phyloP scores from a whole-genome alignment of 2,329 filamentous ascomycete species.

The Verticillium longisporum region DNA sequence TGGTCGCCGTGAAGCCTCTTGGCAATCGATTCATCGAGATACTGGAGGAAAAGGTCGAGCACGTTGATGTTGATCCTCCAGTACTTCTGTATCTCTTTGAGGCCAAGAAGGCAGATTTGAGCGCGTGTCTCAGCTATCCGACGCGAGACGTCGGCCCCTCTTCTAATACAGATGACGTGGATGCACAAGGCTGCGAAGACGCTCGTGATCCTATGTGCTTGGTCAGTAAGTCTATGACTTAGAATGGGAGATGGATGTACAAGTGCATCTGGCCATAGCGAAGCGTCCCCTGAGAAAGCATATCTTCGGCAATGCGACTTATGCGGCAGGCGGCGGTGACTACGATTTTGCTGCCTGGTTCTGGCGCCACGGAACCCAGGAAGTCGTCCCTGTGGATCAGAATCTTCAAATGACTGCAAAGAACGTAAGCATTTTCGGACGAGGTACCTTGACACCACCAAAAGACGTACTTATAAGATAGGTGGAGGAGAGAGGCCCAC shows the following conservation, averaged over 20 bases:
- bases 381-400: constrained; percentile 27
- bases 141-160: constrained; percentile 22
- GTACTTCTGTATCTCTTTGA: constrained; percentile 31
- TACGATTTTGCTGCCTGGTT: constrained; percentile 18
- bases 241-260: constrained; percentile 12
- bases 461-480: constrained; percentile 26
- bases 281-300: constrained; percentile 24
- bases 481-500: constrained; percentile 27
- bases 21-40: constrained; percentile 26
- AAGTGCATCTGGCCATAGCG: constrained; percentile 31
- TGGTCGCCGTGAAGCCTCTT: constrained; percentile 20
- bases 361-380: constrained; percentile 9
- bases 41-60: constrained; percentile 28
- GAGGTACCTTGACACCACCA: neutral
- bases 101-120: constrained; percentile 27
- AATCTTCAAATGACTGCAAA: constrained; percentile 24
- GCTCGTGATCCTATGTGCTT: constrained; percentile 21
- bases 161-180: constrained; percentile 26
- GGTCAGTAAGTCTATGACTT: neutral
- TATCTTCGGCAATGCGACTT: constrained; percentile 29
- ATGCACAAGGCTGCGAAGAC: constrained; percentile 30
- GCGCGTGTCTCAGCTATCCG: constrained; percentile 28
- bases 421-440: neutral
- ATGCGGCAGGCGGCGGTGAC: constrained; percentile 25
- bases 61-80: constrained; percentile 31